phyloP scores from a whole-genome alignment of 805 yeast species.

The Lipomyces starkeyi region DNA sequence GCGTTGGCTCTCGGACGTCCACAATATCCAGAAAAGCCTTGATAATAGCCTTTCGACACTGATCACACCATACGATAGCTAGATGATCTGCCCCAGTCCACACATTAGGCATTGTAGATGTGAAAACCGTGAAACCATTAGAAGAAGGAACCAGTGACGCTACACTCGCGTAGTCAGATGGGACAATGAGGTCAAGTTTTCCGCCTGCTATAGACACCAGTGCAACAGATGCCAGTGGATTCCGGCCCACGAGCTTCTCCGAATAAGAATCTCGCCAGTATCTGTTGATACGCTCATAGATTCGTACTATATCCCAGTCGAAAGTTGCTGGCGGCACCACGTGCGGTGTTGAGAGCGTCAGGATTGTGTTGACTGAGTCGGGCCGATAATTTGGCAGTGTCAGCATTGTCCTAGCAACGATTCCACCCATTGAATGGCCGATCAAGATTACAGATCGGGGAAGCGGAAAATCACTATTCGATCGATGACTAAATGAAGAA shows the following conservation, averaged over 20 bases:
- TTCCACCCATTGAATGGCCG: conserved; percentile 98
- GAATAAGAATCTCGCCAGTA: conserved; percentile 77
- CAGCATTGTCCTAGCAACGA: conserved; percentile 85
- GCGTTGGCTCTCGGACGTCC: conserved; percentile 52
- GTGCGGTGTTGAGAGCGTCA: conserved; percentile 91
- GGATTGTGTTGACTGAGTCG: conserved; percentile 77
- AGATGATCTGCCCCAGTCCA: conserved; percentile 96
- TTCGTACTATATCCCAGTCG: conserved; percentile 81
- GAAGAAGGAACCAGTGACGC: conserved; percentile 71
- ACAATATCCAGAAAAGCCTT: conserved; percentile 61
- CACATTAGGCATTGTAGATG: conserved; percentile 86
- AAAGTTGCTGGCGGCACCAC: conserved; percentile 90
- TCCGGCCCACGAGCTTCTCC: conserved; percentile 49
- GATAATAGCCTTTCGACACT: conserved; percentile 70
- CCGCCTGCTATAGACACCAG: conserved; percentile 92
- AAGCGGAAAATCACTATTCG: conserved; percentile 32
- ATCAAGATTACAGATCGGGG: conserved; percentile 78
- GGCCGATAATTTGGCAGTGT: conserved; percentile 76
- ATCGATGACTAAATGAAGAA: conserved; percentile 39
- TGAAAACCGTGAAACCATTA: conserved; percentile 81
- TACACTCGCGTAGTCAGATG: conserved; percentile 86
- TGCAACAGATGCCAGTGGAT: conserved; percentile 63
- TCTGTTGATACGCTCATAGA: conserved; percentile 74
- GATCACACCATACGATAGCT: conserved; percentile 97
- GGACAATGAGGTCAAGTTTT: conserved; percentile 71